A percentile compares a stretch with the other conserved stretches of the same genome.
Evolutionary conservation across 108 stramenopile species (phyloP).

Genomic region (Skeletonema grethae): DNA sequence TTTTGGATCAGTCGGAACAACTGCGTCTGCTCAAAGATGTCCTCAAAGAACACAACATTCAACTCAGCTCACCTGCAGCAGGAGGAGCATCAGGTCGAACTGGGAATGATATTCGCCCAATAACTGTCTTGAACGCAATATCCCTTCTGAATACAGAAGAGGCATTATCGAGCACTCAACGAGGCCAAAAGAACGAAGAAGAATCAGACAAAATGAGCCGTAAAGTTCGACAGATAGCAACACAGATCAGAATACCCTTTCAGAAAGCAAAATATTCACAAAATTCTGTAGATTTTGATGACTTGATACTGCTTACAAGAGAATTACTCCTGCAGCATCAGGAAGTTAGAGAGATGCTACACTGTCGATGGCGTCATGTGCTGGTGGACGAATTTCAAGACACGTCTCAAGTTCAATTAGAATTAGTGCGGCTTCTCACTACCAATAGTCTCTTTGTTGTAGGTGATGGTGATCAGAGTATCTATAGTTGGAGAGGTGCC

Average conservation of each 20-base stretch:
- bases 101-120: slow-evolving; percentile 49
- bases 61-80: slow-evolving; percentile 28
- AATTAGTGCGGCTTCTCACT: slow-evolving; percentile 73
- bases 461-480: slow-evolving; percentile 86
- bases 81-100: slow-evolving; percentile 8
- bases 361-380: slow-evolving; percentile 74
- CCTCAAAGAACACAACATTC: slow-evolving; percentile 52
- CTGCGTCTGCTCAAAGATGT: slow-evolving; percentile 67
- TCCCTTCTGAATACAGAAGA: slow-evolving; percentile 44
- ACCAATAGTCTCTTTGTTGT: slow-evolving; percentile 76
- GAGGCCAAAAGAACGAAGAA: slow-evolving; percentile 16
- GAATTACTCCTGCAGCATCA: slow-evolving; percentile 59
- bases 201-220: slow-evolving; percentile 21
- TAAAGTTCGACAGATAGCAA: slow-evolving; percentile 49
- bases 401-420: slow-evolving; percentile 71
- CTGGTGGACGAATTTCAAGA: slow-evolving; percentile 92
- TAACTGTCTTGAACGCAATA: slow-evolving; percentile 67
- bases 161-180: slow-evolving; percentile 21
- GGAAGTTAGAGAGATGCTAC: slow-evolving; percentile 52
- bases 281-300: slow-evolving; percentile 93
- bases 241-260: slow-evolving; percentile 62
- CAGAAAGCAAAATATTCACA: slow-evolving; percentile 61
- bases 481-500: slow-evolving; percentile 86
- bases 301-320: slow-evolving; percentile 82
- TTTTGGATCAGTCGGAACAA: slow-evolving; percentile 74